Evolutionary conservation across 768 basidiomycete species (phyloP), one percentile per base, ranked within the genome.

Genomic region (Tylopilus rubrobrunneus): DNA sequence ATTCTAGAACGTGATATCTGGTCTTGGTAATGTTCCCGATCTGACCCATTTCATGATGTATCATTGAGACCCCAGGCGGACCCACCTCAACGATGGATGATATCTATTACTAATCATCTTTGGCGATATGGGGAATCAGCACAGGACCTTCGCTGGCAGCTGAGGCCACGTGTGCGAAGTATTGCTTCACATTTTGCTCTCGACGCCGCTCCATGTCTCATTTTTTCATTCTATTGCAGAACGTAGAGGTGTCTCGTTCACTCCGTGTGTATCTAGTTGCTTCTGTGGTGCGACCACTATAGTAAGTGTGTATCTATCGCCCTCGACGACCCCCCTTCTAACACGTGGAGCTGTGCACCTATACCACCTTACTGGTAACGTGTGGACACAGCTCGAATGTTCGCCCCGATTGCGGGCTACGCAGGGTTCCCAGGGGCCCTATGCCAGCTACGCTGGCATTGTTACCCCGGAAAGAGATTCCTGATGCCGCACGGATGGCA

Each of bases 401-500:
- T 43, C 46, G 42, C 40, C 50, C 44, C 33, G 29, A 52, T 37
- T 49, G 49, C 51, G 53, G 46, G 44, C 48, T 49, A 47, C 45
- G 46, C 55, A 55, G 48, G 56, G 62, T 52, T 46, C 25, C 36
- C 62, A 56, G 63, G 63, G 63, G 63, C 29, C 65, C 39, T 33
- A 12, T 28, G 19, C 15, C 46, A 42, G 56, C 48, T 51, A 50
- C 56, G 53, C 49, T 57, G 48, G 49, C 49, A 56, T 60, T 64
- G 49, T 57, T 67, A 64, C 58, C 64, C 66, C 64, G 58, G 62
- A 64, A 58, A 56, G 60, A 59, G 49, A 10, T 11, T 14, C 43
- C 39, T 15, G 41, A 46, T 47, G 51, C 67, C 64, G 64, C 66
- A 59, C 62, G 66, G 64, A 56, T n/a, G 51, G 55, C 67, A 68